Evolutionary conservation across 2,329 filamentous ascomycete species (phyloP), one percentile per base, ranked within the genome.

Genomic region (Colletotrichum siamense): DNA sequence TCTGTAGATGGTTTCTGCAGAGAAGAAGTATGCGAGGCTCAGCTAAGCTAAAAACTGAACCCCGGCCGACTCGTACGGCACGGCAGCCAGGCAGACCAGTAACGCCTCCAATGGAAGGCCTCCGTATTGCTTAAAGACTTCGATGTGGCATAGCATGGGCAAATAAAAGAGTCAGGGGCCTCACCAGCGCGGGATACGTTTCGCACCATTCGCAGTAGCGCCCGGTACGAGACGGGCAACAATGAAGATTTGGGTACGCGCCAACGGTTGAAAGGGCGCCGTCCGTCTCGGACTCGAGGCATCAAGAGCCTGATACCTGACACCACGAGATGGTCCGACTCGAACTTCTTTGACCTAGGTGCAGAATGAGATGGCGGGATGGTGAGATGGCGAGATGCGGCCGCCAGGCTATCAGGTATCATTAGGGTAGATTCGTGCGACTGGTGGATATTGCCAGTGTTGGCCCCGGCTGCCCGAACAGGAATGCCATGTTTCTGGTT

Each of bases 391-490:
- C 62, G 52, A 62, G 24, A 67, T 52, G 28, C 55, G 65, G 24
- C 36, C 8, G 57, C 44, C 44, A 9, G 44, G 39, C 9, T 30
- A 63, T 44, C 7, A 55, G 30, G 26, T 44, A 26, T 49, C 44
- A 49, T 49, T 49, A 22, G 44, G n/a, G 44, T 57, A 22, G 28
- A 13, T 67, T 73, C 24, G 69, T 73, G 69, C 73, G 73, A 75
- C 73, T 75, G 69, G 73, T 75, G 73, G 73, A 75, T 36, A 73
- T 75, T 73, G 15, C 26, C 64, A 32, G 61, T 72, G 69, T 44
- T 36, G 36, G 15, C 24, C 22, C 30, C 39, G 36, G 9, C 69
- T 44, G 59, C 69, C 63, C 61, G 18, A 66, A 62, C 49, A 49
- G 39, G 44, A 61, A 62, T 66, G 28, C 69, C 52, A 39, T 34